Evolutionary conservation across 345 rosid genomes (phyloP).

Genomic region (Laguncularia racemosa): DNA sequence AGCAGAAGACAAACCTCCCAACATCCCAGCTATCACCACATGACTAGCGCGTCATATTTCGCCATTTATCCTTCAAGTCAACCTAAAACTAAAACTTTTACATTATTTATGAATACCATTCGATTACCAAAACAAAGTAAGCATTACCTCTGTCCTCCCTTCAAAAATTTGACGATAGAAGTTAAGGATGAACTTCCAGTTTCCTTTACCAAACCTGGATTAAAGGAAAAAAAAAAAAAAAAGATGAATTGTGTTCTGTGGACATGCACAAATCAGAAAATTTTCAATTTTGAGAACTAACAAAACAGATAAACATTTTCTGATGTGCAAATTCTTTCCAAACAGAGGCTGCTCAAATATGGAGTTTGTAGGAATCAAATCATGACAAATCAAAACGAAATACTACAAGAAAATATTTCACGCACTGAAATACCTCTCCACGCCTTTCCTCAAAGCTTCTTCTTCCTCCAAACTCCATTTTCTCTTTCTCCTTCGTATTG

Average conservation of each 20-base stretch:
- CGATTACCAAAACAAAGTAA: not conserved
- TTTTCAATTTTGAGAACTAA: not conserved
- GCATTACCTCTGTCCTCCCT: slow-evolving; percentile 38
- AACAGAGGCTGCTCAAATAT: too few relatives aligned
- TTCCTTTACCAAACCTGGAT: slow-evolving; percentile 37
- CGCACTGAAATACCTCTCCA: slow-evolving; percentile 14
- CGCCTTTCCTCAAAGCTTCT: slow-evolving; percentile 40
- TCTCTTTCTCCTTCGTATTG: slow-evolving; percentile 22
- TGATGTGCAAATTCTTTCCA: too few relatives aligned
- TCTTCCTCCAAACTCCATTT: slow-evolving; percentile 52
- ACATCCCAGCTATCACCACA: too few relatives aligned
- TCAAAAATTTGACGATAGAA: slow-evolving; percentile 13
- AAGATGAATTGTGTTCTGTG: not conserved
- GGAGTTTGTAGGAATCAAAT: too few relatives aligned
- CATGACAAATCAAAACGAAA: too few relatives aligned
- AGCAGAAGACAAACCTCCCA: too few relatives aligned
- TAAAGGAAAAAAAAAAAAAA: not conserved
- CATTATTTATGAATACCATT: not conserved
- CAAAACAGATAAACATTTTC: too few relatives aligned
- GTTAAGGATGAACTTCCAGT: slow-evolving; percentile 38
- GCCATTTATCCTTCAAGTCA: slow-evolving; percentile 71
- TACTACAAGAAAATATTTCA: too few relatives aligned
- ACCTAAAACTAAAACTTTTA: slow-evolving; percentile 20
- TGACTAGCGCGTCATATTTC: slow-evolving; percentile 30
- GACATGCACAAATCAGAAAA: not conserved